These are phyloP conservation scores for Globisporangium paroecandrum DNA, from an alignment of 352 stramenopile genomes.

Conservation along the genomic window DNA sequence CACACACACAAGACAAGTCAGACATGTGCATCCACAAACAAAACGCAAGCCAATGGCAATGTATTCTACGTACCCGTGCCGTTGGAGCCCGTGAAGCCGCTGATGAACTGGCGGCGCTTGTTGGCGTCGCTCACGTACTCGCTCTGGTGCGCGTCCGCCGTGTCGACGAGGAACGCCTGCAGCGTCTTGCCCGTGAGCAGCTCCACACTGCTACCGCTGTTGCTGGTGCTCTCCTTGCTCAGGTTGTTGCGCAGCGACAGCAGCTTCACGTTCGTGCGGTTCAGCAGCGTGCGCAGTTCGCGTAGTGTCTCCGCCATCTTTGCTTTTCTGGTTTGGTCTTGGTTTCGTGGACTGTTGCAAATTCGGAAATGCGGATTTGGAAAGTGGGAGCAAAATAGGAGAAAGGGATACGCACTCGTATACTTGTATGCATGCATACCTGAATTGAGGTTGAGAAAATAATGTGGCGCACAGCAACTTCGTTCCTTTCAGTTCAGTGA, in stretches of 20 bases:
- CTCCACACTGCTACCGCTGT: conserved; percentile 6
- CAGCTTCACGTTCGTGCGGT: conserved; percentile 58
- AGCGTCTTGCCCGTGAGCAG: conserved; percentile 46
- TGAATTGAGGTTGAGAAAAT: not conserved
- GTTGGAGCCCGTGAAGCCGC: conserved; percentile 96
- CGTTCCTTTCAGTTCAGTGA: not conserved
- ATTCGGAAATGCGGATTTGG: conserved; percentile 13
- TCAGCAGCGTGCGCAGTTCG: conserved; percentile 62
- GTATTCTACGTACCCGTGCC: conserved; percentile 73
- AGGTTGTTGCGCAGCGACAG: conserved; percentile 58
- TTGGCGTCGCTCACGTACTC: conserved; percentile 97
- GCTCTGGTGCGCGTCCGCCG: conserved; percentile 96
- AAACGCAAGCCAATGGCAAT: no score
- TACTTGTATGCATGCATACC: not conserved
- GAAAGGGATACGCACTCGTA: not conserved
- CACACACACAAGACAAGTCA: not conserved
- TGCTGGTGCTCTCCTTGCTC: conserved; percentile 34
- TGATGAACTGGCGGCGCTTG: conserved; percentile 94
- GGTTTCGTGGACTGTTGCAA: not conserved
- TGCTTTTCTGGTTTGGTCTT: conserved; percentile 11
- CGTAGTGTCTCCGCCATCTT: conserved; percentile 55
- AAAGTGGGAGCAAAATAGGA: not conserved
- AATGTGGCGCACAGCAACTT: not conserved
- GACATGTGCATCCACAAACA: not conserved
- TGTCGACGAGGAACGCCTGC: conserved; percentile 93